Evolutionary conservation across 495 filamentous ascomycete genomes (phyloP).

Genomic region (Penicillium desertorum): DNA sequence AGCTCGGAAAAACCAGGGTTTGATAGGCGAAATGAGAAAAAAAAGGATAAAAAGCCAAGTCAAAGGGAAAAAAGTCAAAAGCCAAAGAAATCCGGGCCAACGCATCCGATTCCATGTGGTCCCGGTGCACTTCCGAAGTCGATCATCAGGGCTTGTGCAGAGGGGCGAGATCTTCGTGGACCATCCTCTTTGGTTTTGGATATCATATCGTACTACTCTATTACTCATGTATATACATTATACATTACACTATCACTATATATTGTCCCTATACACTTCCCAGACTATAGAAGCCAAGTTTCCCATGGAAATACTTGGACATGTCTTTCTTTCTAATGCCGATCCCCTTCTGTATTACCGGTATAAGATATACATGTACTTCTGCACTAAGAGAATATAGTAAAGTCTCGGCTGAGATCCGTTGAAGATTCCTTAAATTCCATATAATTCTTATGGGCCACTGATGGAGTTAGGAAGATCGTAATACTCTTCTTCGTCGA

Average conservation of each 20-base stretch:
- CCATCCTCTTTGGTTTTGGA: background rate
- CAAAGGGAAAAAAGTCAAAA: background rate
- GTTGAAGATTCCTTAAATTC: slow-evolving; percentile 38
- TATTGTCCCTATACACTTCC: no score
- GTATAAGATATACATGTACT: slow-evolving; percentile 15
- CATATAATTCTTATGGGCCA: slow-evolving; percentile 28
- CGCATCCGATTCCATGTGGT: slow-evolving; percentile 35
- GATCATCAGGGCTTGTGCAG: slow-evolving; percentile 29
- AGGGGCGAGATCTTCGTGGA: slow-evolving; percentile 29
- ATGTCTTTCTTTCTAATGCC: slow-evolving; percentile 7
- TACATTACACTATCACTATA: no score
- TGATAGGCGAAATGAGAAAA: slow-evolving; percentile 5
- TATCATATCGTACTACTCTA: slow-evolving; percentile 5
- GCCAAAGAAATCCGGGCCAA: slow-evolving; percentile 23
- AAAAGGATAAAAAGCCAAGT: no score
- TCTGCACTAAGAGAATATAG: background rate
- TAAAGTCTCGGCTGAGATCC: slow-evolving; percentile 12
- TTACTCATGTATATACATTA: no score
- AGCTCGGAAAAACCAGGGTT: background rate
- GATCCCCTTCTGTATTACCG: slow-evolving; percentile 36
- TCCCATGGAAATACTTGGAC: no score
- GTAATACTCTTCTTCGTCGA: slow-evolving; percentile 27
- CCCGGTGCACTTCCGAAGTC: slow-evolving; percentile 36
- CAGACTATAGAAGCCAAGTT: no score
- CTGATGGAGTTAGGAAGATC: slow-evolving; percentile 33